Percentiles rank a stretch among this genome's conserved stretches.
These are phyloP conservation scores for Fusarium metavorans DNA, from an alignment of 2,329 filamentous ascomycete genomes.

Conservation along the genomic window DNA sequence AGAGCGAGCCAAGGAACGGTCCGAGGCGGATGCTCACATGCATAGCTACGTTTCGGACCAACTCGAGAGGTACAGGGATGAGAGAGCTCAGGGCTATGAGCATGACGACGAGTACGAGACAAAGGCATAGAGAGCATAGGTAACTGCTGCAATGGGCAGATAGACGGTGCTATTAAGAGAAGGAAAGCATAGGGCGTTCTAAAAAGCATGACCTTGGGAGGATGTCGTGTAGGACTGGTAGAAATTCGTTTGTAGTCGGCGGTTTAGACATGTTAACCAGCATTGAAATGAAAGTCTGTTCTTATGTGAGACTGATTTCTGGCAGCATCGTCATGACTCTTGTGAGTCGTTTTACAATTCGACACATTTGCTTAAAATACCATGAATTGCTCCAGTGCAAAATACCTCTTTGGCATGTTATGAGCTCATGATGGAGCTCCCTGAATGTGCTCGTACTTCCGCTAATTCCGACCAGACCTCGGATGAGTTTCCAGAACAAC, in stretches of 20 bases:
- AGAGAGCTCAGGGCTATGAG: constrained; percentile 41
- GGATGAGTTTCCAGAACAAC: background rate
- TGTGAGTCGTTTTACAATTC: background rate
- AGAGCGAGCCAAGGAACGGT: constrained; percentile 61
- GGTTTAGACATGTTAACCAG: constrained; percentile 23
- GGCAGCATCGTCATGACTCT: background rate
- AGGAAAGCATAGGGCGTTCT: constrained; percentile 29
- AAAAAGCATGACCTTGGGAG: constrained; percentile 26
- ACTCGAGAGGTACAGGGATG: constrained; percentile 73
- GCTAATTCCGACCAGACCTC: constrained; percentile 7
- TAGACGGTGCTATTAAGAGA: constrained; percentile 15
- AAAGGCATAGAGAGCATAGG: constrained; percentile 42
- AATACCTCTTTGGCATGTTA: background rate
- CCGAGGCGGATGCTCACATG: constrained; percentile 76
- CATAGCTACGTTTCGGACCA: constrained; percentile 86
- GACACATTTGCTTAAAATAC: background rate
- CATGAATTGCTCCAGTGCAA: background rate
- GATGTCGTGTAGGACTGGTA: constrained; percentile 13
- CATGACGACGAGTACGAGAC: constrained; percentile 63
- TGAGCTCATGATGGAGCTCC: background rate
- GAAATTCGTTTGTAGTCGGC: constrained; percentile 20
- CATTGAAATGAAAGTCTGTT: constrained; percentile 8
- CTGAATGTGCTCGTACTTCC: constrained; percentile 5
- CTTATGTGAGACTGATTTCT: background rate
- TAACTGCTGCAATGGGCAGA: constrained; percentile 6